Conservation (phyloP, 1,139 yeast species). For the Pneumocystis canis region DNA sequence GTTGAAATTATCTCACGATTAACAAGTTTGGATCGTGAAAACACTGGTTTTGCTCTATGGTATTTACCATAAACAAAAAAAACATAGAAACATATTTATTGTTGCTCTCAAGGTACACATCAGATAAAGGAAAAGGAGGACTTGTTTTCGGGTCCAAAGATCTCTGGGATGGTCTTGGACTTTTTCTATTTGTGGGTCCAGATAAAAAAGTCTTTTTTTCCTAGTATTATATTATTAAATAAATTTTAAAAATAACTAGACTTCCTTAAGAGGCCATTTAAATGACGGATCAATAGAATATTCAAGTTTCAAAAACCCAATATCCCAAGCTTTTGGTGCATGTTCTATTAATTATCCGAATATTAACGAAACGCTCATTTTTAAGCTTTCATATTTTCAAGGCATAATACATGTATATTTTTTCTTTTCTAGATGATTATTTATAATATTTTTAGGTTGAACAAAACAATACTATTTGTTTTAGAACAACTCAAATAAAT, state of each 20-base stretch:
- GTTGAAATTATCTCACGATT: not conserved
- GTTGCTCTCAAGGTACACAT: slow-evolving; percentile 17
- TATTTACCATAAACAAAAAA: not conserved
- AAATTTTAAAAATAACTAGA: slow-evolving; percentile 10
- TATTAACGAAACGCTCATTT: slow-evolving; percentile 20
- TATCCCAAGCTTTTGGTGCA: slow-evolving; percentile 23
- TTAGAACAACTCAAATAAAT: slow-evolving; percentile 23
- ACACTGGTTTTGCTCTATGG: not conserved
- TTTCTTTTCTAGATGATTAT: slow-evolving; percentile 17
- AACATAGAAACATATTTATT: not conserved
- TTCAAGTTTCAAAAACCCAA: slow-evolving; percentile 9
- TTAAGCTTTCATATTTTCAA: slow-evolving; percentile 17
- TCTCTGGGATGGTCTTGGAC: slow-evolving; percentile 28
- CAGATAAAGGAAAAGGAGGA: slow-evolving; percentile 18
- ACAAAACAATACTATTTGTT: slow-evolving; percentile 27
- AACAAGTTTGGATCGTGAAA: not conserved
- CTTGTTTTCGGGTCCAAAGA: slow-evolving; percentile 27
- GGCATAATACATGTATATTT: not conserved
- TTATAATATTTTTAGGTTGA: slow-evolving; percentile 23
- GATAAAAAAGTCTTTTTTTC: slow-evolving; percentile 12
- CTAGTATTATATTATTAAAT: slow-evolving; percentile 10
- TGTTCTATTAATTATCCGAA: slow-evolving; percentile 27
- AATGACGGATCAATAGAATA: slow-evolving; percentile 23
- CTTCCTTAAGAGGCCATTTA: slow-evolving; percentile 27
- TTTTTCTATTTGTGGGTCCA: slow-evolving; percentile 23